Base-by-base conservation (phyloP, 768 basidiomycete genomes). In the Xanthoconium purpureum region DNA sequence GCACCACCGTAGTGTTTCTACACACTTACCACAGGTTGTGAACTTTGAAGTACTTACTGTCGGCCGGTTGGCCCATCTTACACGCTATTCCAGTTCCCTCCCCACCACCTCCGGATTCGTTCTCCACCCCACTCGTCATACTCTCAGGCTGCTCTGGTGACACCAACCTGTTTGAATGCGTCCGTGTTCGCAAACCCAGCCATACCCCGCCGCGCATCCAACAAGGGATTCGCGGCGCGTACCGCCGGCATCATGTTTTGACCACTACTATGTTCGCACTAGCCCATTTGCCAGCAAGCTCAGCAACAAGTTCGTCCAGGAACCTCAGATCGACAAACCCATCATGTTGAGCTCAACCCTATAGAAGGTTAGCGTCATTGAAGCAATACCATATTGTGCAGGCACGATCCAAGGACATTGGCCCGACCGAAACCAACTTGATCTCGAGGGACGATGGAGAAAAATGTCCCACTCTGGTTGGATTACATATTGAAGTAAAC, bases 201-300 rank as follows among this genome's bases (percentile, higher is more conserved):
- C 93, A 99, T 95, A 8, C 97, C 97, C 40, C 81, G 79, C 95
- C 95, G 98, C 15, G 94, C 88, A 63, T 96, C 93, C 57, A 85
- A 61, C 13, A 73, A 59, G 1, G 90, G 84, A 67, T 97, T 85
- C 3, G 65, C 73, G 1, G 94, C 90, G 2, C 78, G 74, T 35
- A 74, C 70, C n/a, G n/a, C n/a, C n/a, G n/a, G n/a, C n/a, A n/a
- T n/a, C n/a, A n/a, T n/a, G n/a, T n/a, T n/a, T n/a, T n/a, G n/a
- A n/a, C n/a, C n/a, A n/a, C n/a, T n/a, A n/a, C n/a, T n/a, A n/a
- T n/a, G n/a, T n/a, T n/a, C n/a, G n/a, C n/a, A n/a, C n/a, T n/a
- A n/a, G n/a, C n/a, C n/a, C n/a, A n/a, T n/a, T n/a, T n/a, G n/a
- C n/a, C n/a, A n/a, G n/a, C n/a, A n/a, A n/a, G n/a, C n/a, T n/a